A percentile compares a stretch with the other conserved stretches of the same genome.
phyloP scores from a whole-genome alignment of 78 protist genomes.

The Neovahlkampfia damariscottae region DNA sequence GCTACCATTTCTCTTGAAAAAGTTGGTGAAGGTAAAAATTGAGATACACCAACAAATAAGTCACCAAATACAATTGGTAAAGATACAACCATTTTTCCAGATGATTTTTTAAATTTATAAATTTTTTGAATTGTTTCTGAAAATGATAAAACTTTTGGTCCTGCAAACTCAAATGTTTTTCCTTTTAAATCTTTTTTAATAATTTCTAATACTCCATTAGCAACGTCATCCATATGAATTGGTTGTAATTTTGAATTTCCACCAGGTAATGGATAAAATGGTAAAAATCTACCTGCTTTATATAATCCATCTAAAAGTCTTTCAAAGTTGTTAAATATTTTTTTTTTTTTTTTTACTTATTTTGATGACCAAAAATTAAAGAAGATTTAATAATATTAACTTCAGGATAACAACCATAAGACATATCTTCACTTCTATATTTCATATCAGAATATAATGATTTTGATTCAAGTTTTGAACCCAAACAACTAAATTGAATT shows the following conservation, averaged over 20 bases:
- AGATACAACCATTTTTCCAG: background rate
- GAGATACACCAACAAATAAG: background rate
- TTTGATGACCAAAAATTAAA: background rate
- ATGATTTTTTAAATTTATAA: background rate
- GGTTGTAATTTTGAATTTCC: background rate
- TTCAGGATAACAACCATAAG: background rate
- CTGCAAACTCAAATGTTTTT: background rate
- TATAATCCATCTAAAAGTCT: background rate
- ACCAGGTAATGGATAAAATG: background rate
- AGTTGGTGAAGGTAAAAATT: background rate
- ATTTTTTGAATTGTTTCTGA: no score
- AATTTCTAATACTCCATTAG: background rate
- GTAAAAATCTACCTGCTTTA: background rate
- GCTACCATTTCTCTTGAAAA: background rate
- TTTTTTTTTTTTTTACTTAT: no score
- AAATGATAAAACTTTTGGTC: no score
- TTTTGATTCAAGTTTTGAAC: background rate
- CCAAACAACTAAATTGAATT: background rate
- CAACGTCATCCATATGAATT: background rate
- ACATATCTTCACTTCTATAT: background rate
- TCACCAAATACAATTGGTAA: background rate
- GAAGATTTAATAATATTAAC: background rate
- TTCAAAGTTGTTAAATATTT: background rate
- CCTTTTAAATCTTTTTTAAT: background rate
- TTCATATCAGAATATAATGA: background rate